Evolutionary conservation across 495 filamentous ascomycete species (phyloP).

Genomic region (Penicillium coprophilum): DNA sequence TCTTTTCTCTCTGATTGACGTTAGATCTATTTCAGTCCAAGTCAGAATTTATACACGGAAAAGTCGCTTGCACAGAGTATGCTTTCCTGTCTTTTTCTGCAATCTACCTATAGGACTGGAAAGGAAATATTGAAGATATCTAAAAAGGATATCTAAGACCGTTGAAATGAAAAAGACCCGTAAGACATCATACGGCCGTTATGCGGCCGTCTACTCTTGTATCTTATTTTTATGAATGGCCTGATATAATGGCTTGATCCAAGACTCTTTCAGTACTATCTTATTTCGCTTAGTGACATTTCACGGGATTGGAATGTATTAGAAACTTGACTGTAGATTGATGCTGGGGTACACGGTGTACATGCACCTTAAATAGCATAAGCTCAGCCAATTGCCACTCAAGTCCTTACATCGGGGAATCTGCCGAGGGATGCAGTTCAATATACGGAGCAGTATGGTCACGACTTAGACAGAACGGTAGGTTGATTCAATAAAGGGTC

Average conservation of each 20-base stretch:
- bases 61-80: too few species aligned
- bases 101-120: too few species aligned
- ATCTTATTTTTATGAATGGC: neutral
- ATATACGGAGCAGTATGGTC: neutral
- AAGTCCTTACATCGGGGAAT: neutral
- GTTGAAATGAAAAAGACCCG: too few species aligned
- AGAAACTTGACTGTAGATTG: conserved; percentile 2
- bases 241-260: conserved; percentile 6
- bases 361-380: conserved; percentile 7
- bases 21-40: neutral
- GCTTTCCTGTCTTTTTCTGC: too few species aligned
- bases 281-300: neutral
- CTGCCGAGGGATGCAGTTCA: neutral
- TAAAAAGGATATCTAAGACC: too few species aligned
- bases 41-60: too few species aligned
- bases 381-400: conserved; percentile 5
- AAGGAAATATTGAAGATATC: too few species aligned
- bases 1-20: neutral
- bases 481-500: conserved; percentile 10
- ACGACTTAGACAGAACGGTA: neutral
- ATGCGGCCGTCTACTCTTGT: too few species aligned
- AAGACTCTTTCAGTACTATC: neutral
- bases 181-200: too few species aligned
- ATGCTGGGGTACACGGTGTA: neutral
- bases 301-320: neutral